A percentile compares a stretch with the other conserved stretches of the same genome.
phyloP scores from a whole-genome alignment of 306 rosid genomes.

The Cicer chorassanicum region DNA sequence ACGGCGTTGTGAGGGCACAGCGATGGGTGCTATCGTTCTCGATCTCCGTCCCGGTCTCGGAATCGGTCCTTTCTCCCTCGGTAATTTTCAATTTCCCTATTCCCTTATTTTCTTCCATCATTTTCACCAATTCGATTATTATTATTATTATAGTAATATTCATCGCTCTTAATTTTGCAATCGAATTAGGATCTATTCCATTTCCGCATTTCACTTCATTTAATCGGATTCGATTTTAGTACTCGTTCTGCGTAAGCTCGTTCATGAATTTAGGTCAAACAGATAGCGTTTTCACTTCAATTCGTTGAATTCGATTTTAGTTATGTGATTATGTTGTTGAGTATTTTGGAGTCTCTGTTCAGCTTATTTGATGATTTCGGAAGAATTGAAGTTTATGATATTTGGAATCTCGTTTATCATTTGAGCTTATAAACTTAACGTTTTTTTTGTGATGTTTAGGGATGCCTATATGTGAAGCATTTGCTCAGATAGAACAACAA shows the following conservation, averaged over 20 bases:
- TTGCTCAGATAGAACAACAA: conserved; percentile 90
- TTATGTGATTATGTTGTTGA: not conserved
- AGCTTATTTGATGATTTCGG: conserved; percentile 33
- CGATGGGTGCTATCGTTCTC: conserved; percentile 98
- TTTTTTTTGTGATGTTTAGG: conserved; percentile 55
- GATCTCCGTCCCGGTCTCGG: conserved; percentile 95
- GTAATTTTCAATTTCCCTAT: conserved; percentile 45
- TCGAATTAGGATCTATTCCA: not conserved
- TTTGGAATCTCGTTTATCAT: not conserved
- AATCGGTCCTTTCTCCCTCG: conserved; percentile 87
- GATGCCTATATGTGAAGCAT: conserved; percentile 97
- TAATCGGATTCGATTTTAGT: not conserved
- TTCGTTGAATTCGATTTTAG: too few relatives aligned
- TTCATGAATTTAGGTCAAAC: conserved; percentile 31
- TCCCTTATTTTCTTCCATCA: not conserved
- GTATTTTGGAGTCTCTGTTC: not conserved
- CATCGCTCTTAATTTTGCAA: conserved; percentile 9
- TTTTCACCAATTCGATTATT: not conserved
- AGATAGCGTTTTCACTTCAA: too few relatives aligned
- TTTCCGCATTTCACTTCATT: not conserved
- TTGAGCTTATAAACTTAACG: not conserved
- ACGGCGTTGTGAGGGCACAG: conserved; percentile 97
- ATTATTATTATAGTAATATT: not conserved
- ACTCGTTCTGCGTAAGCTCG: conserved; percentile 7
- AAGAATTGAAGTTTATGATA: not conserved